These are phyloP conservation scores for Sonneratia alba DNA, from an alignment of 345 rosid genomes.

Conservation along the genomic window DNA sequence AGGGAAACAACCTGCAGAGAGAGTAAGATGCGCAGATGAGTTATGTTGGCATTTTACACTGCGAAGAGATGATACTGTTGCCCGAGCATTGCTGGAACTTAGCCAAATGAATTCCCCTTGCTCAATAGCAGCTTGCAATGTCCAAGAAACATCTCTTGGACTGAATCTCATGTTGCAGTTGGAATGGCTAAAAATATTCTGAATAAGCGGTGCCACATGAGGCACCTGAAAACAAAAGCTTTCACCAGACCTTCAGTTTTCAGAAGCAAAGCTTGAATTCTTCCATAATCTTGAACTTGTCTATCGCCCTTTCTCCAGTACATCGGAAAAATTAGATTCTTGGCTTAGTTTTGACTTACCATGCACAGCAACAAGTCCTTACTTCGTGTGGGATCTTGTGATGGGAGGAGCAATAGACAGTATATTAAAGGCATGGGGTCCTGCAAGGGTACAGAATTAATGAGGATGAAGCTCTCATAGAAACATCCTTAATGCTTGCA, in stretches of 20 bases:
- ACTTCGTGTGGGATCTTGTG: constrained; percentile 36
- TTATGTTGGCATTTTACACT: constrained; percentile 24
- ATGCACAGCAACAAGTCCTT: constrained; percentile 41
- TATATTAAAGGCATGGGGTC: constrained; percentile 22
- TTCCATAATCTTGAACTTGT: constrained; percentile 30
- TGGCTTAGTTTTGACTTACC: constrained; percentile 25
- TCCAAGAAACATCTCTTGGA: constrained; percentile 55
- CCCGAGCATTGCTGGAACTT: constrained; percentile 8
- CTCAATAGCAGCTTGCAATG: constrained; percentile 46
- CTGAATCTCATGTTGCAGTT: constrained; percentile 31
- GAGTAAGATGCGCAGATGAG: constrained; percentile 6
- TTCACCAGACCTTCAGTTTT: constrained; percentile 16
- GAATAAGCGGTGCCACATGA: constrained; percentile 35
- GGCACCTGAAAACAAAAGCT: constrained; percentile 39
- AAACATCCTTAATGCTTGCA: background rate
- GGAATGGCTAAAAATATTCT: constrained; percentile 29
- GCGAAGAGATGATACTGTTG: constrained; percentile 6
- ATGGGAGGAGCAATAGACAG: constrained; percentile 10
- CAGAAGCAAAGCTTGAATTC: constrained; percentile 8
- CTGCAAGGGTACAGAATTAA: constrained; percentile 16
- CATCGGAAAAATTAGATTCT: constrained; percentile 27
- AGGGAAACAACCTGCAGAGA: background rate
- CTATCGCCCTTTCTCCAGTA: constrained; percentile 33
- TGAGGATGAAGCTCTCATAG: background rate
- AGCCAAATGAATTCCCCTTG: constrained; percentile 29